Evolutionary conservation across 2,329 filamentous ascomycete genomes (phyloP).

Genomic region (Talaromyces sp.): DNA sequence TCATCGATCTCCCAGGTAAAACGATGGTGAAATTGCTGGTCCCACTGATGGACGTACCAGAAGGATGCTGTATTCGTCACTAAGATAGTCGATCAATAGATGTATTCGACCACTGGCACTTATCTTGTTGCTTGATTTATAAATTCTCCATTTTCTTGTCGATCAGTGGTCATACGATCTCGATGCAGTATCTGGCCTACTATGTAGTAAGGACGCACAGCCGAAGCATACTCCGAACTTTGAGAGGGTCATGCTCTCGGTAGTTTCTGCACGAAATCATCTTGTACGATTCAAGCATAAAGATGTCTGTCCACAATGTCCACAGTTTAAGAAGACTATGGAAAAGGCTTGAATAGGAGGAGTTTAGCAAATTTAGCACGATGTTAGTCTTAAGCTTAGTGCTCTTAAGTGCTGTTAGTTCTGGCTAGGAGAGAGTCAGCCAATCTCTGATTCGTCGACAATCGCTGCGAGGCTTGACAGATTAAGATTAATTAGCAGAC

Average conservation of each 20-base stretch:
- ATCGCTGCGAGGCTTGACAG: background rate
- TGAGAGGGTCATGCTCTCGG: conserved; percentile 6
- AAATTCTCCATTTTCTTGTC: background rate
- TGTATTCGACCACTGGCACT: background rate
- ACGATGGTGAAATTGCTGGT: conserved; percentile 8
- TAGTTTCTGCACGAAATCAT: conserved; percentile 10
- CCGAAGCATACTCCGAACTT: background rate
- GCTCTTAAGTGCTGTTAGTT: background rate
- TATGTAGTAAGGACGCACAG: background rate
- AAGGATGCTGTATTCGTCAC: background rate
- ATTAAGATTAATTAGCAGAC: conserved; percentile 1
- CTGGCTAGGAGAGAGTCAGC: background rate
- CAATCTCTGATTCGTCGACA: background rate
- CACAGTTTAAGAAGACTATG: background rate
- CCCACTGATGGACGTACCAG: conserved; percentile 1
- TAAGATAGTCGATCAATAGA: background rate
- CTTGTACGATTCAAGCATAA: background rate
- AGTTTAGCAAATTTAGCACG: background rate
- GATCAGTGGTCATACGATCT: conserved; percentile 2
- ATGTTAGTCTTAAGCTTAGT: background rate
- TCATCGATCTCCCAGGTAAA: background rate
- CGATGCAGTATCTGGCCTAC: background rate
- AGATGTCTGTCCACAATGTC: background rate
- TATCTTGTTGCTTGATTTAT: background rate
- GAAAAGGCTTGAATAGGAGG: background rate